Percentiles rank a stretch among this genome's conserved stretches.
Evolutionary conservation across 208 protist species (phyloP).

Genomic region (Wallacemonas sp.): DNA sequence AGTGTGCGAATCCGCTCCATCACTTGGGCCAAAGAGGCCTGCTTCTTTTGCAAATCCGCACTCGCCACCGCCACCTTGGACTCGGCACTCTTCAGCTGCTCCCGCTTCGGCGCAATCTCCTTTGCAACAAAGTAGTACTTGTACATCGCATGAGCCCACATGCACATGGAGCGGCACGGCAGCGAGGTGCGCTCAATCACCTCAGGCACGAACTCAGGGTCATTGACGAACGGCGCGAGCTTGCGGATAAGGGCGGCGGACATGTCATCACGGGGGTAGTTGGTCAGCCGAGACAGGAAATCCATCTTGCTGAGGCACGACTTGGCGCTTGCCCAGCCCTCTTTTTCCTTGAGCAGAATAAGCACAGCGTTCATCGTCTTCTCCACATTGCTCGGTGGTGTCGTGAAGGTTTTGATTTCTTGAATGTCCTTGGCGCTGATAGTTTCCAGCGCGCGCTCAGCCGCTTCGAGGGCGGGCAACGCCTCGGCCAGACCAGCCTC

Average conservation of each 20-base stretch:
- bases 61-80: slow-evolving; percentile 72
- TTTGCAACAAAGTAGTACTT: slow-evolving; percentile 93
- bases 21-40: slow-evolving; percentile 71
- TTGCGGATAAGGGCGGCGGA: slow-evolving; percentile 74
- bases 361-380: slow-evolving; percentile 94
- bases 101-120: slow-evolving; percentile 88
- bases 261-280: slow-evolving; percentile 91
- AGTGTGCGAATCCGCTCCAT: slow-evolving; percentile 74
- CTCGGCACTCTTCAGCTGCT: slow-evolving; percentile 73
- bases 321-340: slow-evolving; percentile 92
- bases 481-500: slow-evolving; percentile 94
- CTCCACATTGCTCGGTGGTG: slow-evolving; percentile 89
- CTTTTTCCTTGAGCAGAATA: slow-evolving; percentile 90
- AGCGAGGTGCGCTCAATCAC: slow-evolving; percentile 92
- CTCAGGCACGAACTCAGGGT: slow-evolving; percentile 91
- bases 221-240: slow-evolving; percentile 90
- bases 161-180: slow-evolving; percentile 94
- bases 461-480: slow-evolving; percentile 91
- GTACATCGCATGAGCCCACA: slow-evolving; percentile 95
- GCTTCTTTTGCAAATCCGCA: slow-evolving; percentile 55
- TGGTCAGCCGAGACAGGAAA: slow-evolving; percentile 87
- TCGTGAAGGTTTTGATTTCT: slow-evolving; percentile 92
- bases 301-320: slow-evolving; percentile 84
- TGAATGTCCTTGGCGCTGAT: slow-evolving; percentile 93
- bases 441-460: slow-evolving; percentile 89